A percentile compares a stretch with the other conserved stretches of the same genome.
phyloP scores from a whole-genome alignment of 2,329 filamentous ascomycete genomes.

The Calycina herbarum region DNA sequence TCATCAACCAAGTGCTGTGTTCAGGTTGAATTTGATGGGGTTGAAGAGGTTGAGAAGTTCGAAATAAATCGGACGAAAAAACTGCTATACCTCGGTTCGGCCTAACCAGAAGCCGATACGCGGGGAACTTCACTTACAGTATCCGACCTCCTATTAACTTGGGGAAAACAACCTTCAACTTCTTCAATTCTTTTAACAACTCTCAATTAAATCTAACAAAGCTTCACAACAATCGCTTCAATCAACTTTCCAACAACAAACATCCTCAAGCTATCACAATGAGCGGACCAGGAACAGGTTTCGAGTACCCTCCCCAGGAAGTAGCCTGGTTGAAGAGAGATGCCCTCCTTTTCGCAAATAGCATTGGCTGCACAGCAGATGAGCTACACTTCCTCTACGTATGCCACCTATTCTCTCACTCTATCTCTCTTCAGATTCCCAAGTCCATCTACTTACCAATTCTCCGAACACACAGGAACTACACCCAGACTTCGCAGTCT shows the following conservation, averaged over 20 bases:
- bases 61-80: neutral
- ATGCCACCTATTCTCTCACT: conserved; percentile 37
- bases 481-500: conserved; percentile 81
- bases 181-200: neutral
- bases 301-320: conserved; percentile 73
- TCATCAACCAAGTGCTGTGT: neutral
- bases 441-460: neutral
- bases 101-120: neutral
- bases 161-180: neutral
- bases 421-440: conserved; percentile 11
- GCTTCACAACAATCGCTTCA: neutral
- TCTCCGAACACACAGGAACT: conserved; percentile 61
- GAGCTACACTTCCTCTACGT: conserved; percentile 94
- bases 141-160: neutral
- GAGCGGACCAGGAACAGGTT: conserved; percentile 58
- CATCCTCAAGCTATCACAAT: conserved; percentile 24
- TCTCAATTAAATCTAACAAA: neutral
- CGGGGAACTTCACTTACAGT: neutral
- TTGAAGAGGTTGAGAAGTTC: neutral
- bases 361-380: conserved; percentile 77
- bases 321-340: conserved; percentile 89
- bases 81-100: neutral
- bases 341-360: conserved; percentile 84
- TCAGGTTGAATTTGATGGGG: neutral
- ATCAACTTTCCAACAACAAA: neutral